Conservation (phyloP, 805 yeast genomes). For the Candida germanica region DNA sequence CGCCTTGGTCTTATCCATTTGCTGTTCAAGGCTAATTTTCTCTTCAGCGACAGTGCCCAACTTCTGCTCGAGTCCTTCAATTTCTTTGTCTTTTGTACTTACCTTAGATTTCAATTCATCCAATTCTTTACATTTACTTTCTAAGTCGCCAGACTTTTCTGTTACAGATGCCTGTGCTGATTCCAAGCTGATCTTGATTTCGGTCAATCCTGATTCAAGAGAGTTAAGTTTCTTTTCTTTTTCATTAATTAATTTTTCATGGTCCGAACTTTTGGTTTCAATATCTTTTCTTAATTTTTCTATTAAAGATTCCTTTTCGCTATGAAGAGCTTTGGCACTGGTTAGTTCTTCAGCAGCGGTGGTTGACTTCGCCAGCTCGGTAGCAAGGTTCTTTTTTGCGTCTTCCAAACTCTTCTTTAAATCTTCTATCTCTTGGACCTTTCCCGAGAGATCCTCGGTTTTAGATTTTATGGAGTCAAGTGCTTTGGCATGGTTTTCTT, state of each 20-base stretch:
- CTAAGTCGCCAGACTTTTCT: no score
- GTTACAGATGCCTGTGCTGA: no score
- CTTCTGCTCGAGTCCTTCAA: background rate
- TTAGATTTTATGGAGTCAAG: background rate
- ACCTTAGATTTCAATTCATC: background rate
- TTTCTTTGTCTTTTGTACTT: background rate
- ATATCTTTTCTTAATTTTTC: conserved; percentile 16
- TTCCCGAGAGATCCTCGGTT: background rate
- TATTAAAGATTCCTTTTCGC: conserved; percentile 4
- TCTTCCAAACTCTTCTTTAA: background rate
- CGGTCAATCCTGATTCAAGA: background rate
- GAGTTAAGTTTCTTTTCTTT: background rate
- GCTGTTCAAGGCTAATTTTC: background rate
- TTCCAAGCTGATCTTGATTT: no score
- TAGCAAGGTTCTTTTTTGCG: background rate
- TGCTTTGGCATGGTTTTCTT: background rate
- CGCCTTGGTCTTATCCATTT: conserved; percentile 1
- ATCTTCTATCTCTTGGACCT: background rate
- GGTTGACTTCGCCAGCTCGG: background rate
- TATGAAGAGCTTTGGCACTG: conserved; percentile 2
- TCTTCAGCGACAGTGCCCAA: background rate
- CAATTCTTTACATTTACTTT: background rate
- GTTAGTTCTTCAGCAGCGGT: conserved; percentile 7
- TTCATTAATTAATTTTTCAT: background rate
- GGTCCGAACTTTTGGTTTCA: conserved; percentile 1